These are phyloP conservation scores for Candida gorgasii DNA, from an alignment of 805 yeast genomes.

Conservation along the genomic window DNA sequence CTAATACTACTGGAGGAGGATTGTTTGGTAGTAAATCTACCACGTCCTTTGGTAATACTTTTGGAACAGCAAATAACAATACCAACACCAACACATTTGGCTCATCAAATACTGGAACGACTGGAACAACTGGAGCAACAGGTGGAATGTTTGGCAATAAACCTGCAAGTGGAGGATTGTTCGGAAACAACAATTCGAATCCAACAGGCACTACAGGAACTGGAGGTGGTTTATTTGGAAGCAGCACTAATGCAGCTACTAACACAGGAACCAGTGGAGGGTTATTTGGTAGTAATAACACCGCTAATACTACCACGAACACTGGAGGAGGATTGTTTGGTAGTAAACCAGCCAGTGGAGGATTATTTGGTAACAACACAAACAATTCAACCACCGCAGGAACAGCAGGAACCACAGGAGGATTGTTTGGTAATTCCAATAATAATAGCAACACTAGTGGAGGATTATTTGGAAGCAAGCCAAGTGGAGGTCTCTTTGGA, in stretches of 20 bases:
- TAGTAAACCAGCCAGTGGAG: constrained; percentile 10
- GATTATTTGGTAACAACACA: constrained; percentile 17
- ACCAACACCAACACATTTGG: constrained; percentile 8
- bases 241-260: neutral
- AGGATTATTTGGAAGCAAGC: constrained; percentile 24
- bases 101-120: constrained; percentile 2
- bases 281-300: constrained; percentile 21
- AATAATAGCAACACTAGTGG: constrained; percentile 14
- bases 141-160: constrained; percentile 11
- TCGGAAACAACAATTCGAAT: constrained; percentile 18
- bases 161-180: constrained; percentile 17
- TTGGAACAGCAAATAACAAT: constrained; percentile 1
- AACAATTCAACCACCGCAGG: constrained; percentile 9
- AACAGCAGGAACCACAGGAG: constrained; percentile 11
- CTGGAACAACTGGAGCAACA: too few relatives aligned
- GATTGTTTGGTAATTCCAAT: constrained; percentile 15
- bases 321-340: constrained; percentile 15
- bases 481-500: too few relatives aligned
- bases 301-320: neutral
- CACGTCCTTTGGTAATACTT: constrained; percentile 10
- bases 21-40: constrained; percentile 18
- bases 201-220: constrained; percentile 13
- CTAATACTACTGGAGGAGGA: constrained; percentile 7
- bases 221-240: constrained; percentile 26
- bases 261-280: constrained; percentile 10